Percentiles rank a stretch among this genome's conserved stretches.
phyloP scores from a whole-genome alignment of 1,139 yeast genomes.

The Suhomyces bribrorum region DNA sequence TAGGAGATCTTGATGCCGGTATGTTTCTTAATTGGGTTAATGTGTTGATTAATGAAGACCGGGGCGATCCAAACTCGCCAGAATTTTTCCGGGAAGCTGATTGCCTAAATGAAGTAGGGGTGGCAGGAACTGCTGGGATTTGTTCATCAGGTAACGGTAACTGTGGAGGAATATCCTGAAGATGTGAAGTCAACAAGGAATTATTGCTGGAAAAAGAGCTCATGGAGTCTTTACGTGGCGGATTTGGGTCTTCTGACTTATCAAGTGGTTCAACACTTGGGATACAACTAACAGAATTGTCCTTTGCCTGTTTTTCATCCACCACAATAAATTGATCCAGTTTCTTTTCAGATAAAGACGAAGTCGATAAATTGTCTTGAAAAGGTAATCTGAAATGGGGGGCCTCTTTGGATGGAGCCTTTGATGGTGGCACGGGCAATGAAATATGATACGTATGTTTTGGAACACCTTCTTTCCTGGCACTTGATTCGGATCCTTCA shows the following conservation, averaged over 20 bases:
- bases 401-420: constrained; percentile 32
- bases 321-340: constrained; percentile 10
- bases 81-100: constrained; percentile 39
- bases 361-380: constrained; percentile 39
- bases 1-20: constrained; percentile 39
- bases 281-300: constrained; percentile 13
- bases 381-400: constrained; percentile 66
- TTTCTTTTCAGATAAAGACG: constrained; percentile 3
- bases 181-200: constrained; percentile 35
- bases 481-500: constrained; percentile 5
- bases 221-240: constrained; percentile 29
- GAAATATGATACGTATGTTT: constrained; percentile 21
- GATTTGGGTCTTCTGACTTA: constrained; percentile 1
- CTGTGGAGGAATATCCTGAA: constrained; percentile 54
- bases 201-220: constrained; percentile 31
- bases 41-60: constrained; percentile 46
- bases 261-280: constrained; percentile 28
- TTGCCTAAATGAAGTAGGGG: constrained; percentile 35
- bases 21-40: constrained; percentile 45
- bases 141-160: constrained; percentile 56
- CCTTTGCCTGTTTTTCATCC: constrained; percentile 4
- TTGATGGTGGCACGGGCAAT: constrained; percentile 26
- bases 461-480: constrained; percentile 4
- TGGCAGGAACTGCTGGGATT: constrained; percentile 46
- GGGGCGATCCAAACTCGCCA: constrained; percentile 41